Evolutionary conservation across 176 grass and related monocot genomes (phyloP).

Genomic region (Triticum timopheevii): DNA sequence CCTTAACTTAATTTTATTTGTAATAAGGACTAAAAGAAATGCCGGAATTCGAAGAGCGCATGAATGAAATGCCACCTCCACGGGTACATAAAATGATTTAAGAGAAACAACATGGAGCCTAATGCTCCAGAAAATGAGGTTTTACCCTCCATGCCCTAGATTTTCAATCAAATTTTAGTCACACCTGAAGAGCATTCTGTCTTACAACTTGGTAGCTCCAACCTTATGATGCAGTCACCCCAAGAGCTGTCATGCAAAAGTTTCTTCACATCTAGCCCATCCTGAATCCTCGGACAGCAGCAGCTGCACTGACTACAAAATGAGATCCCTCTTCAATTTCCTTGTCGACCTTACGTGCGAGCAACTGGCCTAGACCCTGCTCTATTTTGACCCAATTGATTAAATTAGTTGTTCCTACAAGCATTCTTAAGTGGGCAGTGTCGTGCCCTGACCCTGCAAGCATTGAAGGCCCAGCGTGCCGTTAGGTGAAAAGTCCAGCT

Average conservation of each 20-base stretch:
- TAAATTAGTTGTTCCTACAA: neutral
- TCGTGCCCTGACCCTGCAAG: neutral
- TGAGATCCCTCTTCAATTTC: neutral
- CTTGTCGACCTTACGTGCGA: neutral
- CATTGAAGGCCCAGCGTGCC: constrained; percentile 29
- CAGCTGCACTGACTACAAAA: neutral
- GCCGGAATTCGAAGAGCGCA: too few species aligned
- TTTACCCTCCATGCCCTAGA: neutral
- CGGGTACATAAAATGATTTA: too few species aligned
- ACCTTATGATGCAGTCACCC: neutral
- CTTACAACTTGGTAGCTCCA: too few species aligned
- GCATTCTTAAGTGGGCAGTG: neutral
- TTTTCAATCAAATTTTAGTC: neutral
- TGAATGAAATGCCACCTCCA: too few species aligned
- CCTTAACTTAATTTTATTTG: too few species aligned
- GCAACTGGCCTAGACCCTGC: neutral
- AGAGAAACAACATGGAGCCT: too few species aligned
- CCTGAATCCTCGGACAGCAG: neutral
- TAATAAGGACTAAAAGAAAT: too few species aligned
- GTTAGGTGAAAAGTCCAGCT: constrained; percentile 33
- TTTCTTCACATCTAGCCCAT: neutral
- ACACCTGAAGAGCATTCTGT: neutral
- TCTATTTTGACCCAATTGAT: neutral
- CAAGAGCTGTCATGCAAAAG: neutral
- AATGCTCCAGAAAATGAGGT: neutral